Evolutionary conservation across 352 stramenopile genomes (phyloP).

Genomic region (Phytopythium montanum): DNA sequence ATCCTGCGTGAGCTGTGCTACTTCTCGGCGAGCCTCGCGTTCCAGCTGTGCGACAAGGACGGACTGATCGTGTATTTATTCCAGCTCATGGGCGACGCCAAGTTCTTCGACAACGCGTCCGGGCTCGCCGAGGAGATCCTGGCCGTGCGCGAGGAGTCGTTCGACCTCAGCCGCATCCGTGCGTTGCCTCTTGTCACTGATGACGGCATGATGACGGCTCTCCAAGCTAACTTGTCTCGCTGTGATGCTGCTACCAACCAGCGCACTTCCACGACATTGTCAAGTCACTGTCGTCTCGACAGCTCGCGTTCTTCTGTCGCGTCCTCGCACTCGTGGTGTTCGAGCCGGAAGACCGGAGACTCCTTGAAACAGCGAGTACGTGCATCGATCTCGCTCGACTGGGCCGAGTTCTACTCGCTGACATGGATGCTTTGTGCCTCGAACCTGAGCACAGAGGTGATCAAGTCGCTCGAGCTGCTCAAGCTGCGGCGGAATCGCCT

Average conservation of each 20-base stretch:
- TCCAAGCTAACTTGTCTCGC: background rate
- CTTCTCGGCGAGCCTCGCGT: conserved; percentile 60
- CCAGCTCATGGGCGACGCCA: conserved; percentile 86
- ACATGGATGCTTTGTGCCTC: conserved; percentile 6
- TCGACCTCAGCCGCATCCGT: conserved; percentile 79
- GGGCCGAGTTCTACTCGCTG: conserved; percentile 3
- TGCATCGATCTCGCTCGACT: background rate
- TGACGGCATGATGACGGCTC: background rate
- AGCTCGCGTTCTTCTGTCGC: conserved; percentile 95
- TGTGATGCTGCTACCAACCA: conserved; percentile 16
- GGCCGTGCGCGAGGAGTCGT: conserved; percentile 74
- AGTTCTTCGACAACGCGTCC: conserved; percentile 90
- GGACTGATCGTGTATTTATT: conserved; percentile 93
- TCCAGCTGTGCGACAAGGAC: conserved; percentile 76
- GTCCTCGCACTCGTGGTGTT: conserved; percentile 95
- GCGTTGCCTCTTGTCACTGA: conserved; percentile 23
- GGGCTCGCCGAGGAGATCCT: conserved; percentile 93
- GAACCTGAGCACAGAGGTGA: conserved; percentile 57
- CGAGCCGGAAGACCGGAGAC: conserved; percentile 92
- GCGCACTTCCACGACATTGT: conserved; percentile 91
- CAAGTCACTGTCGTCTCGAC: conserved; percentile 84
- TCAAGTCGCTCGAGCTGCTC: conserved; percentile 93
- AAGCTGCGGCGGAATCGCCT: conserved; percentile 80
- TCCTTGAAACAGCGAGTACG: conserved; percentile 88
- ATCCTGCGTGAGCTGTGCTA: conserved; percentile 84